Evolutionary conservation across 495 filamentous ascomycete genomes (phyloP).

Genomic region (Xylaria curta): DNA sequence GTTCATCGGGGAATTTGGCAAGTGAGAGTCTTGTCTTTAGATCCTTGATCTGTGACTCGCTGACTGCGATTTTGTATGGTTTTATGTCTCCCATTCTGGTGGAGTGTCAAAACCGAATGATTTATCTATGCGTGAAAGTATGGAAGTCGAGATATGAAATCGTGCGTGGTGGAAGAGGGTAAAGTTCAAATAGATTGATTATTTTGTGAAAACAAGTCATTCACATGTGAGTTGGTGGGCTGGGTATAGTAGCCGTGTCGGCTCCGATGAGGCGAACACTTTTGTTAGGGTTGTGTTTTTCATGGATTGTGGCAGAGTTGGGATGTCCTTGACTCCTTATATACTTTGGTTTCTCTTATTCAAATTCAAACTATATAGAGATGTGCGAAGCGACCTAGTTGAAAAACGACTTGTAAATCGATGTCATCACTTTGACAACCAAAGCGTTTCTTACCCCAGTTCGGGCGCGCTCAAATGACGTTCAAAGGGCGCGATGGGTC

Average conservation of each 20-base stretch:
- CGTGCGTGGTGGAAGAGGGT: background rate
- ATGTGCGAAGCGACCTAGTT: background rate
- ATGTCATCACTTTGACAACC: background rate
- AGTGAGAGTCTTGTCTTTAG: constrained; percentile 42
- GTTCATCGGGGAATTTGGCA: constrained; percentile 45
- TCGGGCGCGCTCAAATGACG: constrained; percentile 15
- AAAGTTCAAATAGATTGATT: background rate
- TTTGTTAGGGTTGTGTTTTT: background rate
- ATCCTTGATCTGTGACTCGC: constrained; percentile 36
- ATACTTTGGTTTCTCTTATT: background rate
- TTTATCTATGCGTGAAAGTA: background rate
- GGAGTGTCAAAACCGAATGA: background rate
- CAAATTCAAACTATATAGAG: background rate
- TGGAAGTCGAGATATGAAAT: background rate
- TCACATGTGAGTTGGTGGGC: background rate
- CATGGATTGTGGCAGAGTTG: too few relatives aligned
- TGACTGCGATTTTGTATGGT: constrained; percentile 44
- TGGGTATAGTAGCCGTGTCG: background rate
- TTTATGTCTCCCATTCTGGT: constrained; percentile 39
- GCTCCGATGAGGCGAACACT: background rate
- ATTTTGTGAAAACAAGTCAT: background rate
- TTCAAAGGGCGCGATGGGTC: constrained; percentile 11
- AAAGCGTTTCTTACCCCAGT: background rate
- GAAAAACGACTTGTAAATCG: background rate
- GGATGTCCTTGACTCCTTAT: background rate